Base-by-base conservation (phyloP, 768 basidiomycete genomes). In the Porphyrellus cyaneotinctus region DNA sequence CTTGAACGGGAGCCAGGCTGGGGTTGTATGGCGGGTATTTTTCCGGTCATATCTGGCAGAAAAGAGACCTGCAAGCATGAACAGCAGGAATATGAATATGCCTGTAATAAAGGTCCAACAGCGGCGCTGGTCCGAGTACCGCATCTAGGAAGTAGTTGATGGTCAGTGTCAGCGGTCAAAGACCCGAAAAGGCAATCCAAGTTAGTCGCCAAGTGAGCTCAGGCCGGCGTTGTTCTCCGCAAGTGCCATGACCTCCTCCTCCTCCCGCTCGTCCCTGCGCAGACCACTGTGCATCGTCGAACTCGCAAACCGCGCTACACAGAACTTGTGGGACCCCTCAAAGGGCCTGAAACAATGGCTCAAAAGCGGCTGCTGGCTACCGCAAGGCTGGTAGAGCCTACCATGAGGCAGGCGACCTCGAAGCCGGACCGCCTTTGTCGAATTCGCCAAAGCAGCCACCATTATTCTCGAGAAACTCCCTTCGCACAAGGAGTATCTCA, bases 391-490 rank as follows among this genome's bases (percentile, higher is more conserved):
- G 78, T 24, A 80, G 77, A 56, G 70, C 70, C 20, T 71, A 70
- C 58, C 68, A n/a, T n/a, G n/a, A n/a, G n/a, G n/a, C n/a, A n/a
- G n/a, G n/a, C n/a, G n/a, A n/a, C n/a, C n/a, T n/a, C 2, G 73
- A 76, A 31, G 70, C 72, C 18, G 77, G 78, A 72, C 68, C n/a
- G 86, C 84, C 1, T 91, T 90, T 65, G 74, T 91, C 17, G 76
- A 82, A 55, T 81, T 79, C 46, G 88, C 88, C 3, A 80, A 76
- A 54, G 86, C 88, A 9, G 88, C 88, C 1, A 88, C 86, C 2
- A 72, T 91, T 51, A 86, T 90, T 7, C 78, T 89, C 11, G 88
- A 92, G 72, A 84, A 80, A 58, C 72, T 92, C n/a, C 89, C 89
- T 0, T 71, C 73, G 1, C 90, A 91, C 70, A 72, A 76, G 48